phyloP scores from a whole-genome alignment of 1,139 yeast genomes.

The Blastobotrys illinoisensis region DNA sequence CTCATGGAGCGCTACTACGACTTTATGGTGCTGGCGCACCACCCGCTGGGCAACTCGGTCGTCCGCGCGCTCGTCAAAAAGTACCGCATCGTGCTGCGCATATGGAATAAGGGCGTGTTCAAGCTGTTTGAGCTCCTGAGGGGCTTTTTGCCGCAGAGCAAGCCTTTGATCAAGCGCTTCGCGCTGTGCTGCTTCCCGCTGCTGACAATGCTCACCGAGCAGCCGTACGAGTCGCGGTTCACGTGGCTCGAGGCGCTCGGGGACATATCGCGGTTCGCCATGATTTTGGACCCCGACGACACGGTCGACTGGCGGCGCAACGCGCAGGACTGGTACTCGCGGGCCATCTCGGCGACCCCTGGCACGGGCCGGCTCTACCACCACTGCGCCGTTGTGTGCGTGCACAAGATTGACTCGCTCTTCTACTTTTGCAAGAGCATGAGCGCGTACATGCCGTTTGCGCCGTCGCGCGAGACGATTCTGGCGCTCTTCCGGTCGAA shows the following conservation, averaged over 20 bases:
- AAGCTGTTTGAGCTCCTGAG: slow-evolving; percentile 27
- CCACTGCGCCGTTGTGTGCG: slow-evolving; percentile 28
- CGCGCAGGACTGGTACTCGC: slow-evolving; percentile 31
- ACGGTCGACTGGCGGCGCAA: slow-evolving; percentile 28
- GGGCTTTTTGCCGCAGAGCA: slow-evolving; percentile 21
- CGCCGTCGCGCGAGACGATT: slow-evolving; percentile 22
- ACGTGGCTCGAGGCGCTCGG: slow-evolving; percentile 34
- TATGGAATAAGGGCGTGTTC: slow-evolving; percentile 33
- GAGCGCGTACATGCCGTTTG: slow-evolving; percentile 24
- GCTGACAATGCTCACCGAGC: slow-evolving; percentile 28
- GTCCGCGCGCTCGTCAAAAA: slow-evolving; percentile 26
- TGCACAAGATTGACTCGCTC: slow-evolving; percentile 26
- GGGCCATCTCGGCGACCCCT: slow-evolving; percentile 27
- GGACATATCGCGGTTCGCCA: slow-evolving; percentile 30
- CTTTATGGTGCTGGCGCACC: slow-evolving; percentile 26
- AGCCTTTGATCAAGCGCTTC: slow-evolving; percentile 25
- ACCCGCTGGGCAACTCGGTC: slow-evolving; percentile 24
- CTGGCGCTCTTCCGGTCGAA: slow-evolving; percentile 20
- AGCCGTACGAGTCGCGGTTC: slow-evolving; percentile 28
- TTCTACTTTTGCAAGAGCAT: slow-evolving; percentile 31
- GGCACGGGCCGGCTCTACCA: slow-evolving; percentile 32
- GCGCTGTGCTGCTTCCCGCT: slow-evolving; percentile 26
- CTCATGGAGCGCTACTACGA: slow-evolving; percentile 28
- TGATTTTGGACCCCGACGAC: slow-evolving; percentile 20
- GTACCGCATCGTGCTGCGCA: slow-evolving; percentile 29